Evolutionary conservation across 2,329 filamentous ascomycete genomes (phyloP), one percentile per base, ranked within the genome.

Genomic region (Stemphylium vesicarium): DNA sequence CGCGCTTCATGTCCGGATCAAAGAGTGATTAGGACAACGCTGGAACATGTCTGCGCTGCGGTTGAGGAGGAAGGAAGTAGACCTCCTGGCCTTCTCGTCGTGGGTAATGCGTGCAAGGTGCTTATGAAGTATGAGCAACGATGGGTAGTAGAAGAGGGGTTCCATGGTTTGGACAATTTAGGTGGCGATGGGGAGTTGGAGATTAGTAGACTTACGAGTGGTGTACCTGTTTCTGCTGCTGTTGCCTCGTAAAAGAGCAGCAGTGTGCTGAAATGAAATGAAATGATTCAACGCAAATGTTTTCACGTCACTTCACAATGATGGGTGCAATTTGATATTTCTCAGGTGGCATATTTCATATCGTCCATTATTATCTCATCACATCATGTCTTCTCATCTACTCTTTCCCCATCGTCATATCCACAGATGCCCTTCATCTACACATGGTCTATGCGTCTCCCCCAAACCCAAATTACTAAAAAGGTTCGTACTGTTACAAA

Each of bases 1-100:
- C 84, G 95, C 32, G 95, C 95, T 5, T 96, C 91, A 57, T 99
- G 95, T 72, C 90, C 92, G 0, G 95, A 99, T 71, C 95, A 99
- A 78, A 83, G 94, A 43, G 91, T 99, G 13, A 93, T 99, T 24
- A 83, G 95, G 51, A 95, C 92, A 1, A 96, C 92, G 1, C 78
- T 99, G 20, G 84, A 87, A 64, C 84, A 89, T 66, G 91, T 98
- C 1, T 89, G 84, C 20, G 83, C 87, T 47, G 95, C 95, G 0
- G 87, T 99, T 40, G 92, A 97, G 73, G 86, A 90, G 44, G 92
- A 96, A 69, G 95, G 95, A 0, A 95, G 90, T 63, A 81, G 94
- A 32, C 95, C 95, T 12, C 95, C 95, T 0, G 95, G 95, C 0
- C 74, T 99, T 56, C 78, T 99, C 26, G 91, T 98, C 0, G 88